Evolutionary conservation across 2,329 filamentous ascomycete genomes (phyloP).

Genomic region (Raffaelea arxii): DNA sequence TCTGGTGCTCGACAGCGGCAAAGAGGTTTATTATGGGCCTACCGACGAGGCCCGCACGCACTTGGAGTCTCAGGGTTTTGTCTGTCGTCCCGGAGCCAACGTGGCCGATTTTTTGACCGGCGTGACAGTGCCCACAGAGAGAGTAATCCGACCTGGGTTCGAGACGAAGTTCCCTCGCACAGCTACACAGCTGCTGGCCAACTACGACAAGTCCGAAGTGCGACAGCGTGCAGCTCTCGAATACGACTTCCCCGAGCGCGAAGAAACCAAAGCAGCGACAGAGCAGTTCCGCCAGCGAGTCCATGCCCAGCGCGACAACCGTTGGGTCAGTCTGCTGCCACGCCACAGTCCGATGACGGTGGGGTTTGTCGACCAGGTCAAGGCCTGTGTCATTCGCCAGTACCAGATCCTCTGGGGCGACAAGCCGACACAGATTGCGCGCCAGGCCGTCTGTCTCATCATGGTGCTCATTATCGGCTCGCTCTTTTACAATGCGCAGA

Average conservation of each 20-base stretch:
- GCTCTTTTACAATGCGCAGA: conserved; percentile 62
- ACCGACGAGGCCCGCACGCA: conserved; percentile 52
- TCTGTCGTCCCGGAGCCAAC: conserved; percentile 47
- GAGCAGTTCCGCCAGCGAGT: conserved; percentile 36
- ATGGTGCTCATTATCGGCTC: conserved; percentile 68
- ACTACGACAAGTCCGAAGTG: conserved; percentile 46
- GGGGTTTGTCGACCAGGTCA: conserved; percentile 59
- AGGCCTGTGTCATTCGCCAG: conserved; percentile 59
- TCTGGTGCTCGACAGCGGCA: conserved; percentile 57
- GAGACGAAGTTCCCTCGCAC: conserved; percentile 53
- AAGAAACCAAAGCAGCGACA: conserved; percentile 37
- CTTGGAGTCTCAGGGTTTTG: conserved; percentile 58
- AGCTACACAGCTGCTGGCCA: conserved; percentile 49
- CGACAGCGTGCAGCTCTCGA: conserved; percentile 41
- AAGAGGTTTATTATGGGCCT: conserved; percentile 56
- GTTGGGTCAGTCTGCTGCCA: conserved; percentile 50
- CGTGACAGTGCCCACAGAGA: conserved; percentile 64
- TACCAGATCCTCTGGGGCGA: conserved; percentile 74
- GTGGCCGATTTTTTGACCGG: conserved; percentile 72
- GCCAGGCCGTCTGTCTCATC: conserved; percentile 66
- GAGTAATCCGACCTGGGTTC: conserved; percentile 57
- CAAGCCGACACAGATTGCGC: conserved; percentile 64
- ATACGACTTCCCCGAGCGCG: conserved; percentile 45
- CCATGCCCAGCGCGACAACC: conserved; percentile 39
- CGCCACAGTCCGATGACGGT: conserved; percentile 39